Evolutionary conservation across 1,139 yeast species (phyloP).

Genomic region (Arxiozyma heterogenica): DNA sequence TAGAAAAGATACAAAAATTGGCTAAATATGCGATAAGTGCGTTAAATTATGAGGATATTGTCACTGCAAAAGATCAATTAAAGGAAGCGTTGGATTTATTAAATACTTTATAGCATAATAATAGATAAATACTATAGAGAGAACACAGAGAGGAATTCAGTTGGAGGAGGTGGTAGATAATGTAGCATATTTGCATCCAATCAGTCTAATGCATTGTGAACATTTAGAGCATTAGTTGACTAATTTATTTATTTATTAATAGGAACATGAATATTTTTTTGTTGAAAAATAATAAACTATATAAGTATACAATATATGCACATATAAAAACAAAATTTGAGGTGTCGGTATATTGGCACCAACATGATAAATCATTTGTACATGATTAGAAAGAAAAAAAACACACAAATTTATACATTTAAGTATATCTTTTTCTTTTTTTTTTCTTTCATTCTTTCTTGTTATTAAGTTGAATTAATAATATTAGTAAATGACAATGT

Average conservation of each 20-base stretch:
- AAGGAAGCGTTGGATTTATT: conserved; percentile 48
- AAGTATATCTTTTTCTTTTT: neutral
- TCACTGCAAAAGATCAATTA: conserved; percentile 74
- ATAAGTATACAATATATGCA: neutral
- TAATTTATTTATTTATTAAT: neutral
- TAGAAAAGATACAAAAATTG: conserved; percentile 62
- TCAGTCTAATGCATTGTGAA: too few relatives aligned
- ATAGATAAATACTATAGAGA: neutral
- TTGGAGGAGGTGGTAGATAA: too few relatives aligned
- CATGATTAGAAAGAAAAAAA: too few relatives aligned
- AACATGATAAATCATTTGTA: too few relatives aligned
- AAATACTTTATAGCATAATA: conserved; percentile 10
- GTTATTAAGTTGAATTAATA: conserved; percentile 8
- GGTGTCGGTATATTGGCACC: neutral
- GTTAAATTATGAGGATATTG: conserved; percentile 77
- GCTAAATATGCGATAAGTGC: conserved; percentile 93
- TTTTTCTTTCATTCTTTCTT: neutral
- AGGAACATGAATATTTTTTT: neutral
- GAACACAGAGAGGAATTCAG: neutral
- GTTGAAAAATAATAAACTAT: neutral
- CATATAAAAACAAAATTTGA: neutral
- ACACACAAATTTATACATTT: neutral
- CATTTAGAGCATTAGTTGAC: too few relatives aligned
- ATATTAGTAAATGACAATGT: neutral
- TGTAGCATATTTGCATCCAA: too few relatives aligned